A percentile compares a stretch with the other conserved stretches of the same genome.
These are phyloP conservation scores for Erythrophleum ivorense DNA, from an alignment of 331 rosid genomes.

Conservation along the genomic window DNA sequence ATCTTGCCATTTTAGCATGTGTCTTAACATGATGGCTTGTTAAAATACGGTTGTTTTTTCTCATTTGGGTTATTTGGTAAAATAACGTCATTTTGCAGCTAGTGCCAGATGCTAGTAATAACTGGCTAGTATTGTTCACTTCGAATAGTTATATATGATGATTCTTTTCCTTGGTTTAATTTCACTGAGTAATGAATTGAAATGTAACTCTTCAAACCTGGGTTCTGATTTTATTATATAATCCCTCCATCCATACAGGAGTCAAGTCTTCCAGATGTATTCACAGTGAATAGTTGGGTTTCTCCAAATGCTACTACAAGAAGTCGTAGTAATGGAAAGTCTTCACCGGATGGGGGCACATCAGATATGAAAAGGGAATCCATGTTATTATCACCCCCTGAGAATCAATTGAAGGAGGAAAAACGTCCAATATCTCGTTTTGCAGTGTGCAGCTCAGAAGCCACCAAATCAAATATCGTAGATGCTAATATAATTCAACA, in stretches of 20 bases:
- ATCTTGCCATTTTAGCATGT: not conserved
- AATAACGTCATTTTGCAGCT: not conserved
- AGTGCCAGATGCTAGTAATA: not conserved
- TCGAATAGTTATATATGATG: not conserved
- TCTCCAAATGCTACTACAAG: slow-evolving; percentile 86
- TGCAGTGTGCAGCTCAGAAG: slow-evolving; percentile 38
- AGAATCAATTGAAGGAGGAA: slow-evolving; percentile 42
- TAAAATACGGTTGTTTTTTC: slow-evolving; percentile 9
- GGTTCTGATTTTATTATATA: slow-evolving; percentile 4
- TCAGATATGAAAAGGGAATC: slow-evolving; percentile 40
- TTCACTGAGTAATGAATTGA: slow-evolving; percentile 6
- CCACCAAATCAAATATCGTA: slow-evolving; percentile 31
- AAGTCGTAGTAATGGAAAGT: slow-evolving; percentile 66
- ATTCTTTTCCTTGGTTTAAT: slow-evolving; percentile 6
- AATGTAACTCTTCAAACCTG: not conserved
- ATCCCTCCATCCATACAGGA: slow-evolving; percentile 63
- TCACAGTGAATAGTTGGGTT: slow-evolving; percentile 74
- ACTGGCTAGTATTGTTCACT: not conserved
- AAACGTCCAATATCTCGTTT: slow-evolving; percentile 63
- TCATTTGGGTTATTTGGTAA: not conserved
- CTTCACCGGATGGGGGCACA: slow-evolving; percentile 46
- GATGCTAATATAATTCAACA: slow-evolving; percentile 41
- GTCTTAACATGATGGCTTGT: not conserved
- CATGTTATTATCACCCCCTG: slow-evolving; percentile 43
- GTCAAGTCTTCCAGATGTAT: slow-evolving; percentile 83